A percentile compares a stretch with the other conserved stretches of the same genome.
Evolutionary conservation across 192 early-diverging fungal species (phyloP).

Genomic region (Diversispora epigaea): DNA sequence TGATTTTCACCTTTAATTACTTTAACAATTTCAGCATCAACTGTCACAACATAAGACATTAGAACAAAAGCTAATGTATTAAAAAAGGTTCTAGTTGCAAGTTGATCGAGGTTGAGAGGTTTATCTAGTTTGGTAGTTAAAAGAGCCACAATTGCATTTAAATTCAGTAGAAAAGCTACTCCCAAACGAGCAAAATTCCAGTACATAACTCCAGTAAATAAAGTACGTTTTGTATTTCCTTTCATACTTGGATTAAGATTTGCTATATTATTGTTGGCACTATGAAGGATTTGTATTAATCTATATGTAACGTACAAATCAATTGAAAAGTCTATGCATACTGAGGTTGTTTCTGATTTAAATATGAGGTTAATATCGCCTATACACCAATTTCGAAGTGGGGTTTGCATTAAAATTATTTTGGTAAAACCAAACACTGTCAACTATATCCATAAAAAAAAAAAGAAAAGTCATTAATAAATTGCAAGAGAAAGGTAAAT

Average conservation of each 20-base stretch:
- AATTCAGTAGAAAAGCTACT: not conserved
- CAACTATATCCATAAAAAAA: not conserved
- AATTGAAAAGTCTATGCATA: not conserved
- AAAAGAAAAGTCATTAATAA: not conserved
- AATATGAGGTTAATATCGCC: no score
- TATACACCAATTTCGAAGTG: not conserved
- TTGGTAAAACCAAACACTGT: not conserved
- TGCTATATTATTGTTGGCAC: conserved; percentile 8
- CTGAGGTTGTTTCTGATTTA: not conserved
- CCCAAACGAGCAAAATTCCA: conserved; percentile 29
- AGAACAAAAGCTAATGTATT: not conserved
- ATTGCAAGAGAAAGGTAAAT: not conserved
- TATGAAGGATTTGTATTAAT: not conserved
- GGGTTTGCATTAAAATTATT: not conserved
- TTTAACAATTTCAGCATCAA: conserved; percentile 29
- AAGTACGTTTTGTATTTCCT: not conserved
- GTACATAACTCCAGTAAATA: conserved; percentile 31
- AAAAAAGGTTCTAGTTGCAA: no score
- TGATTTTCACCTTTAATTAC: not conserved
- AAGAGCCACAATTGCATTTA: not conserved
- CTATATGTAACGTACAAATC: conserved; percentile 2
- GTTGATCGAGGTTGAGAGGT: no score
- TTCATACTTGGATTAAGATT: not conserved
- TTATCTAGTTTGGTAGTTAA: no score
- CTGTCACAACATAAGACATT: conserved; percentile 15